Evolutionary conservation across 345 rosid genomes (phyloP).

Genomic region (Populus tremula): DNA sequence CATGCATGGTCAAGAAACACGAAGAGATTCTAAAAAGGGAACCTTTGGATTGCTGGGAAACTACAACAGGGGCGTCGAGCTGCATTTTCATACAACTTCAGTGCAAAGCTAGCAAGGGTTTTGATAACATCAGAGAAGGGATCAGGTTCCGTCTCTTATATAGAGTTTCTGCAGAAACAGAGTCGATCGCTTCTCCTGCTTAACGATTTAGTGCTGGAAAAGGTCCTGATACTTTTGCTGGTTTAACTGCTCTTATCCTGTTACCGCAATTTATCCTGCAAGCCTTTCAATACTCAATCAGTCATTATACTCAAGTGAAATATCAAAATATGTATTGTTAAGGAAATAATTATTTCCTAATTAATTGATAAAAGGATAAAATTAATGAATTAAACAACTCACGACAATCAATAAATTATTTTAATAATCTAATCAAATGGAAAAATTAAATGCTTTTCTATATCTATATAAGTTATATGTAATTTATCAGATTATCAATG

Average conservation of each 20-base stretch:
- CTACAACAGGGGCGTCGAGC: slow-evolving; percentile 65
- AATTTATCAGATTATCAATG: too few species aligned
- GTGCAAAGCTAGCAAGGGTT: slow-evolving; percentile 72
- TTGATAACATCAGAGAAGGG: slow-evolving; percentile 61
- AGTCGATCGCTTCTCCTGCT: slow-evolving; percentile 20
- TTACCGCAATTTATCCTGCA: neutral
- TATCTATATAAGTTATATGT: too few species aligned
- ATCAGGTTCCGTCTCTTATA: slow-evolving; percentile 42
- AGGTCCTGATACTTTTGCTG: slow-evolving; percentile 46
- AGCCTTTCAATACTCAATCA: neutral
- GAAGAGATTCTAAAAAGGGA: neutral
- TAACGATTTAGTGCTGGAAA: slow-evolving; percentile 20
- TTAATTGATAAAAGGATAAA: too few species aligned
- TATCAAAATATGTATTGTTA: too few species aligned
- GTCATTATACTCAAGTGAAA: neutral
- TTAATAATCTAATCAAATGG: too few species aligned
- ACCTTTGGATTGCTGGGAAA: slow-evolving; percentile 8
- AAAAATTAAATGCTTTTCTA: too few species aligned
- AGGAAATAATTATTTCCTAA: too few species aligned
- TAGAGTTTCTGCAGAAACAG: slow-evolving; percentile 10
- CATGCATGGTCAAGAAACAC: slow-evolving; percentile 7
- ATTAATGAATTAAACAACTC: too few species aligned
- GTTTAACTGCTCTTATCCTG: slow-evolving; percentile 57
- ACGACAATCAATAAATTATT: too few species aligned
- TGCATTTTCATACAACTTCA: slow-evolving; percentile 68